These are phyloP conservation scores for Kodamaea suecica DNA, from an alignment of 1,139 yeast species.

Conservation along the genomic window DNA sequence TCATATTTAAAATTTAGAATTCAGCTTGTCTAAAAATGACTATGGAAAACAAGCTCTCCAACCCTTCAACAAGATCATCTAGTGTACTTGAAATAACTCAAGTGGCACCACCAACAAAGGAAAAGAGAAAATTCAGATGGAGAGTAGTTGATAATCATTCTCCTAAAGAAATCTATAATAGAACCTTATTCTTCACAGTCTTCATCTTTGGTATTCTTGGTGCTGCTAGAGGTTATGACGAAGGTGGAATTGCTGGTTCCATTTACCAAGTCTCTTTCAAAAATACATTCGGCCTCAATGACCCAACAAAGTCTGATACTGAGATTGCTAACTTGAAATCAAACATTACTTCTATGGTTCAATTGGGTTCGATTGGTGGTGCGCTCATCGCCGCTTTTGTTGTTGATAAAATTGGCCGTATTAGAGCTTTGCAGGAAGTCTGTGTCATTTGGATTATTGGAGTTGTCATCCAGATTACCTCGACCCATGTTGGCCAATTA, in stretches of 20 bases:
- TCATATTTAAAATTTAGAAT: too few species aligned
- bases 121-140: conserved; percentile 13
- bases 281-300: conserved; percentile 44
- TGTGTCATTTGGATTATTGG: conserved; percentile 47
- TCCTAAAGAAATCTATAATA: conserved; percentile 50
- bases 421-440: conserved; percentile 48
- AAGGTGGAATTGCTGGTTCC: conserved; percentile 49
- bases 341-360: conserved; percentile 61
- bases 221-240: conserved; percentile 54
- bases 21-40: too few species aligned
- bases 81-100: neutral
- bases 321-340: conserved; percentile 48
- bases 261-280: conserved; percentile 44
- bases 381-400: conserved; percentile 49
- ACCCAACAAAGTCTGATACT: conserved; percentile 30
- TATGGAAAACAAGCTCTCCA: neutral
- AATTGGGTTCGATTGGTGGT: conserved; percentile 59
- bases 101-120: conserved; percentile 1
- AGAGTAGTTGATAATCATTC: conserved; percentile 22
- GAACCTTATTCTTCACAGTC: conserved; percentile 48
- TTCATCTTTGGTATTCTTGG: conserved; percentile 48
- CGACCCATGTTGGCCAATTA: conserved; percentile 46
- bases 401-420: conserved; percentile 55
- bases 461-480: conserved; percentile 48
- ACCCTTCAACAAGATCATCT: neutral